Base-by-base conservation (phyloP, 495 filamentous ascomycete species). In the Penicillium nucicola region DNA sequence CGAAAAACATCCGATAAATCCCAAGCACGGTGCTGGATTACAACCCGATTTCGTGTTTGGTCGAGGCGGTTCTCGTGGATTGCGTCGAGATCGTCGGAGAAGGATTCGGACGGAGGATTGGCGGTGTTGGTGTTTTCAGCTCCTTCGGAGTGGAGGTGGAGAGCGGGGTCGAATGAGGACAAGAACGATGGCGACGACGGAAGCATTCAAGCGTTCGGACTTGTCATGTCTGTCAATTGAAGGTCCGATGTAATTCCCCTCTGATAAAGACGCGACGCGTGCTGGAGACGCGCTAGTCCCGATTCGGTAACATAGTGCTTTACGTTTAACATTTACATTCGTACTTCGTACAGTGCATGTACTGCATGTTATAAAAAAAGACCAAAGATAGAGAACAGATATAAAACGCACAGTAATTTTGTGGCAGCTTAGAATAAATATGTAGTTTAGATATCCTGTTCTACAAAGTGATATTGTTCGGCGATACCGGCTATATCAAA, bases 1-100 rank as follows among this genome's bases (percentile, higher is more conserved):
- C 78, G 73, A 63, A 87, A 88, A 8, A 77, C 73, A 51, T 86
- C 83, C 15, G 68, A 70, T 13, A 77, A 57, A 45, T 78, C 70
- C 77, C 81, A 84, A 32, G 75, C 66, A 23, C 84, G 72, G 57
- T 87, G 79, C 55, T 84, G 84, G 36, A 88, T 85, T 11, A 87
- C 83, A 25, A 84, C 72, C 45, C 71, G 80, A 53, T 84, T 79
- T 42, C 66, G 69, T 20, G 72, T 72, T 38, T 68, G 74, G 52
- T 87, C 82, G 37, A 66, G 60, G n/a, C 72, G 63, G 33, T 76
- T 58, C 4, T 72, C 53, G 45, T 82, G 61, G 20, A 85, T 67
- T 15, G 81, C 82, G 56, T 84, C 81, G 42, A 88, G 48, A 33
- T 88, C 84, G 74, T 86, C 82, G 32, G 78, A 77, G 64, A 75